These are phyloP conservation scores for Phialemoniopsis sp. DNA, from an alignment of 2,329 filamentous ascomycete species.

Conservation along the genomic window DNA sequence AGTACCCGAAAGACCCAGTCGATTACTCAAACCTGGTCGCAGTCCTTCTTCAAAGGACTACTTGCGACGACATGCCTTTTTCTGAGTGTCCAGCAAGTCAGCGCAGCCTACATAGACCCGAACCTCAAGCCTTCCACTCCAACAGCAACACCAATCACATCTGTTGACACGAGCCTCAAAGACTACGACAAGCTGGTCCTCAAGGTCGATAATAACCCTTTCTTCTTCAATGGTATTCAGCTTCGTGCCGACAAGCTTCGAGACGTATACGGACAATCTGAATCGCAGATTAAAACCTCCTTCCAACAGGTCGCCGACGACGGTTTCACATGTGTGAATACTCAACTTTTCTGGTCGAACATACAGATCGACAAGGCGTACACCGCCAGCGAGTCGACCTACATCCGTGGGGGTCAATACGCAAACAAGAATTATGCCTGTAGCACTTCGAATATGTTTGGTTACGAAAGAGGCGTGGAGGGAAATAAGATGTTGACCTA, in stretches of 20 bases:
- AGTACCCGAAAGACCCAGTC: too few relatives aligned
- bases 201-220: background rate
- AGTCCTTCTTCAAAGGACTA: too few relatives aligned
- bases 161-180: too few relatives aligned
- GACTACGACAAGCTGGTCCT: background rate
- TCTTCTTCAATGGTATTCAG: conserved; percentile 3
- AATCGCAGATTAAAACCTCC: background rate
- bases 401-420: conserved; percentile 1
- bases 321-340: conserved; percentile 2
- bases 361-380: background rate
- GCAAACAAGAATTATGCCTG: background rate
- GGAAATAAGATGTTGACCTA: background rate
- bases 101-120: too few relatives aligned
- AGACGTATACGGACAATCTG: background rate
- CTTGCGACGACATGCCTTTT: too few relatives aligned
- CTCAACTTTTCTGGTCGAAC: conserved; percentile 1
- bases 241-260: conserved; percentile 3
- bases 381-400: conserved; percentile 1
- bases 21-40: too few relatives aligned
- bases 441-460: background rate
- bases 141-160: too few relatives aligned
- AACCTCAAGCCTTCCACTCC: too few relatives aligned
- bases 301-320: background rate
- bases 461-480: background rate
- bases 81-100: too few relatives aligned